Evolutionary conservation across 2,329 filamentous ascomycete species (phyloP).

Genomic region (Trichoderma asperellum): DNA sequence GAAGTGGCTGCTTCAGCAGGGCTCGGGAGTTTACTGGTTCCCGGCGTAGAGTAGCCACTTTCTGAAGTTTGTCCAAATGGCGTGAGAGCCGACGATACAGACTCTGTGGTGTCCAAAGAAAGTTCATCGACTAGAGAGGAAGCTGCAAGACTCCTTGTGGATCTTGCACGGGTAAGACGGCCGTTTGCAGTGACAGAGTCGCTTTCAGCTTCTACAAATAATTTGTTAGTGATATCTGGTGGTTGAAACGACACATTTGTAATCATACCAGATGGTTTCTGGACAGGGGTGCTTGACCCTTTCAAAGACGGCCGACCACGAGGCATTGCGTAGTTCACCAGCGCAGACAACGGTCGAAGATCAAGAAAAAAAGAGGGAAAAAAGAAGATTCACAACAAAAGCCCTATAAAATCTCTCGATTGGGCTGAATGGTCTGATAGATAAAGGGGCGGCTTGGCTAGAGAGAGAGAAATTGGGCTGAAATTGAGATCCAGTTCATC

Average conservation of each 20-base stretch:
- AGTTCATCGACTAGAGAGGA: background rate
- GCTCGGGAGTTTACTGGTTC: conserved; percentile 45
- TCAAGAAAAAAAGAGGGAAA: background rate
- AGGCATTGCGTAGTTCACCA: conserved; percentile 36
- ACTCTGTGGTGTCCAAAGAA: conserved; percentile 34
- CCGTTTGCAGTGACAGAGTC: conserved; percentile 11
- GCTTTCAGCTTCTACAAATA: background rate
- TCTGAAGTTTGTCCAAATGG: conserved; percentile 39
- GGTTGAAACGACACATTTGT: background rate
- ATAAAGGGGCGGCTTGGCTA: background rate
- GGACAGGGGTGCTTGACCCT: conserved; percentile 30
- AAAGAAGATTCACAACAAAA: background rate
- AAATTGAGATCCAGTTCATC: background rate
- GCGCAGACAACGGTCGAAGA: background rate
- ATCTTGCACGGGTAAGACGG: conserved; percentile 38
- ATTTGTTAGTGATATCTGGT: background rate
- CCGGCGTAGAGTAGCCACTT: conserved; percentile 43
- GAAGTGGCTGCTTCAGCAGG: conserved; percentile 35
- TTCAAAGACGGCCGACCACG: conserved; percentile 38
- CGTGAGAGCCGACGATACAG: conserved; percentile 42
- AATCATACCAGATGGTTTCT: conserved; percentile 32
- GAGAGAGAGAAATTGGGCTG: background rate
- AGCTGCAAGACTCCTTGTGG: conserved; percentile 30
- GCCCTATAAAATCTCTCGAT: background rate
- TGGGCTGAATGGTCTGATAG: background rate